Evolutionary conservation across 176 grass and related monocot species (phyloP), one percentile per base, ranked within the genome.

Genomic region (Aegilops bicornis): DNA sequence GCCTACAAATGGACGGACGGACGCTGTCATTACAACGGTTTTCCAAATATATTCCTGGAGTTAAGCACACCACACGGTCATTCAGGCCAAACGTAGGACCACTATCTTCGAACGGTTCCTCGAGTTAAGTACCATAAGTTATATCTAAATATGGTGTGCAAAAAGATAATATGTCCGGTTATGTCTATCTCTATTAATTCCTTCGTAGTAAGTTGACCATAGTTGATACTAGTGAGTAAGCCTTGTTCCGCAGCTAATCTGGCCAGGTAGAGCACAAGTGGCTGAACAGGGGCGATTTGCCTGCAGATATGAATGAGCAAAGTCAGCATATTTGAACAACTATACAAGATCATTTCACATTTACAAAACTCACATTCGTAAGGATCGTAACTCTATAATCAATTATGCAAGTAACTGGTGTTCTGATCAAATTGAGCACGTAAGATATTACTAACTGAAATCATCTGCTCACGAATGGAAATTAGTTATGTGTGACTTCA

Each of bases 251-350:
- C 59, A 36, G 33, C 22, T 13, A 84, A 75, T 79, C 42, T 32
- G 0, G 36, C 7, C 12, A 3, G 54, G 78, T 23, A 35, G 60
- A 63, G 63, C 27, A 37, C 10, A 48, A 81, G 70, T 42, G 69
- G 37, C 43, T 59, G 27, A 84, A 62, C 56, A 68, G 67, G 35
- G n/a, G 66, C 27, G n/a, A n/a, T 16, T 39, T 65, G 11, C 80
- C 85, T 90, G 75, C 75, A 84, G 4, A 84, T 66, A 83, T 20
- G 66, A 35, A 60, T 66, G 19, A 48, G 63, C 33, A 60, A 47
- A 20, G 36, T 91, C 36, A 91, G 85, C 35, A 8, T 19, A 67
- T 61, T 47, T 79, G 27, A 36, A 75, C 43, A 66, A 67, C 6
- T 10, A 2, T 20, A 36, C 14, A 40, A 3, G 30, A 52, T 30